Percentiles rank a stretch among this genome's conserved stretches.
These are phyloP conservation scores for Candida anglica DNA, from an alignment of 805 yeast species.

Conservation along the genomic window DNA sequence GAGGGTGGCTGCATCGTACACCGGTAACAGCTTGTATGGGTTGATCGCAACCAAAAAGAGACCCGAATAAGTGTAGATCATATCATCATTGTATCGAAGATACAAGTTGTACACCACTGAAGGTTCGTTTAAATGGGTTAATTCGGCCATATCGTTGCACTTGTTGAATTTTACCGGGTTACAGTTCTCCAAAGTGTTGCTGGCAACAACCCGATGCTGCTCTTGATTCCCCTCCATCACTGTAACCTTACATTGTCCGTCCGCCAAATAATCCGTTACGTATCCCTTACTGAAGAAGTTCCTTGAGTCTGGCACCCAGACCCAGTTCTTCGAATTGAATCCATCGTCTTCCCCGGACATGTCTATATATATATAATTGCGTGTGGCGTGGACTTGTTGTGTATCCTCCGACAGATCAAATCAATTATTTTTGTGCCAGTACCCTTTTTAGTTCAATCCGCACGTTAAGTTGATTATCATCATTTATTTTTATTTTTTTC, in stretches of 20 bases:
- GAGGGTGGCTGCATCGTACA: conserved; percentile 61
- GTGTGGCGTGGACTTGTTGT: too few relatives aligned
- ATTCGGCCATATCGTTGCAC: conserved; percentile 92
- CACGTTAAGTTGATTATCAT: too few relatives aligned
- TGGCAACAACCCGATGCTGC: conserved; percentile 39
- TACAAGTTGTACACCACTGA: conserved; percentile 85
- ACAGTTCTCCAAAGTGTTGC: conserved; percentile 52
- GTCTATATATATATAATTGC: too few relatives aligned
- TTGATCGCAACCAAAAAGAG: conserved; percentile 91
- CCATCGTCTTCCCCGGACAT: conserved; percentile 24
- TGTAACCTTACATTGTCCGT: conserved; percentile 33
- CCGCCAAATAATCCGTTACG: conserved; percentile 41
- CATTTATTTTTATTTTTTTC: too few relatives aligned
- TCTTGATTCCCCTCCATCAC: conserved; percentile 38
- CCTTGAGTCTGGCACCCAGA: conserved; percentile 69
- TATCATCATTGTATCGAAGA: conserved; percentile 70
- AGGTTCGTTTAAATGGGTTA: conserved; percentile 92
- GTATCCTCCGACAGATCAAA: too few relatives aligned
- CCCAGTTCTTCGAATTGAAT: conserved; percentile 52
- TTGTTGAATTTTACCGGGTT: conserved; percentile 89
- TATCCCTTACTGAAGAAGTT: conserved; percentile 59
- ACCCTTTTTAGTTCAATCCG: too few relatives aligned
- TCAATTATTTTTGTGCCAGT: too few relatives aligned
- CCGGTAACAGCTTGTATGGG: conserved; percentile 75
- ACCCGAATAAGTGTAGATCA: conserved; percentile 93